Evolutionary conservation across 2,329 filamentous ascomycete genomes (phyloP).

Genomic region (Domatiomyces catenatus): DNA sequence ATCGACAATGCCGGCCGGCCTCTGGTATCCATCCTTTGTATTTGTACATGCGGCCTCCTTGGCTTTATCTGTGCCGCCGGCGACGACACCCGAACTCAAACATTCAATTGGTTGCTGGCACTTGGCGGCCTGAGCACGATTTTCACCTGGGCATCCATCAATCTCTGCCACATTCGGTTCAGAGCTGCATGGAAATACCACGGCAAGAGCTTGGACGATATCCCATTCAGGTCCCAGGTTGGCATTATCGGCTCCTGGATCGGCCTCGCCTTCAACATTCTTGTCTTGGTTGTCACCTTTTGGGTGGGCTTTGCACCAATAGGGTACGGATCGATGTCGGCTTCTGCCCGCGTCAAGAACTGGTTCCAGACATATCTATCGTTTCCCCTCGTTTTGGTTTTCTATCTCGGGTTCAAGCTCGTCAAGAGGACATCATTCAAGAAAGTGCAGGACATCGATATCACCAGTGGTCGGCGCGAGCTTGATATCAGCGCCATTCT

Average conservation of each 20-base stretch:
- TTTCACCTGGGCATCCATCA: conserved; percentile 53
- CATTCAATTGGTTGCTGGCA: conserved; percentile 51
- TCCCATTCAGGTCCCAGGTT: conserved; percentile 67
- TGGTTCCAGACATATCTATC: conserved; percentile 55
- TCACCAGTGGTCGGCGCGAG: conserved; percentile 49
- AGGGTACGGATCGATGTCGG: conserved; percentile 34
- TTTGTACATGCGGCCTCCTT: conserved; percentile 26
- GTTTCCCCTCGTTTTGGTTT: conserved; percentile 39
- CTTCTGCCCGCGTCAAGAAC: conserved; percentile 30
- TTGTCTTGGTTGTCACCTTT: conserved; percentile 74
- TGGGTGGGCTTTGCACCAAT: conserved; percentile 67
- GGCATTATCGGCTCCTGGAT: conserved; percentile 68
- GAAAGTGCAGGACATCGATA: conserved; percentile 44
- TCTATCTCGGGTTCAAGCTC: conserved; percentile 42
- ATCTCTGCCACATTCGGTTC: conserved; percentile 75
- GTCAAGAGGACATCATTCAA: conserved; percentile 52
- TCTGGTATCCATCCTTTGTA: conserved; percentile 24
- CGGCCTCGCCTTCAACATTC: conserved; percentile 57
- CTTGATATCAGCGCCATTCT: conserved; percentile 57
- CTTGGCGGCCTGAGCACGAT: conserved; percentile 47
- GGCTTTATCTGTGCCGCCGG: conserved; percentile 24
- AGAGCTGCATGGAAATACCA: conserved; percentile 58
- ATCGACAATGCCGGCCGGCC: conserved; percentile 32
- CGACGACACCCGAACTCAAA: conserved; percentile 29
- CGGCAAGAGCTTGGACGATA: conserved; percentile 55